phyloP scores from a whole-genome alignment of 441 rosid genomes.

The Corymbia citriodora region DNA sequence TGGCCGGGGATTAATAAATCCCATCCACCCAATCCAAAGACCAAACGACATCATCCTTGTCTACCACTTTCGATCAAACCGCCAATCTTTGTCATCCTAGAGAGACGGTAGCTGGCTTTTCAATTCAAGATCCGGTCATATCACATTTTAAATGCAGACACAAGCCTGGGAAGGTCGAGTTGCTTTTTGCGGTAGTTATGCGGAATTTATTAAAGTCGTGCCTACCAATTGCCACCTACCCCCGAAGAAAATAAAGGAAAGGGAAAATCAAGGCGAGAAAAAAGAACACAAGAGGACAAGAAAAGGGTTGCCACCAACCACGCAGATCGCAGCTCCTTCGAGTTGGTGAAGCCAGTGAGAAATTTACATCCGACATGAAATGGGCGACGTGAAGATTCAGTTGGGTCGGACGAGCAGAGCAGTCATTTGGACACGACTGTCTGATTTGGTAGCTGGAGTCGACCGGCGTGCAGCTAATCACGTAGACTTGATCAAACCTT shows the following conservation, averaged over 20 bases:
- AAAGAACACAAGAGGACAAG: not conserved
- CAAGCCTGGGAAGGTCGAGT: not conserved
- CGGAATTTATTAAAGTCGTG: not conserved
- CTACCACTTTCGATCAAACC: not conserved
- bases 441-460: not conserved
- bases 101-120: not conserved
- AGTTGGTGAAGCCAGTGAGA: constrained; percentile 17
- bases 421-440: not conserved
- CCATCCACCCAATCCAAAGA: not conserved
- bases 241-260: not conserved
- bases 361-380: not conserved
- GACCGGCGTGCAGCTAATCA: not conserved
- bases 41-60: not conserved
- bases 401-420: not conserved
- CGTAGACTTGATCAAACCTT: not conserved
- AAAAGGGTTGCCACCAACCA: constrained; percentile 19
- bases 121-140: not conserved
- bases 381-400: not conserved
- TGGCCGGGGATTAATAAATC: not conserved
- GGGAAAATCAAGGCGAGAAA: not conserved
- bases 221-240: not conserved
- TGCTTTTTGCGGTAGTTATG: not conserved
- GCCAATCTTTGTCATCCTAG: not conserved
- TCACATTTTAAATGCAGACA: not conserved
- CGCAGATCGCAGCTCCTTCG: not conserved